Conservation (phyloP, 805 yeast species). For the Jamesozyma gamospora region DNA sequence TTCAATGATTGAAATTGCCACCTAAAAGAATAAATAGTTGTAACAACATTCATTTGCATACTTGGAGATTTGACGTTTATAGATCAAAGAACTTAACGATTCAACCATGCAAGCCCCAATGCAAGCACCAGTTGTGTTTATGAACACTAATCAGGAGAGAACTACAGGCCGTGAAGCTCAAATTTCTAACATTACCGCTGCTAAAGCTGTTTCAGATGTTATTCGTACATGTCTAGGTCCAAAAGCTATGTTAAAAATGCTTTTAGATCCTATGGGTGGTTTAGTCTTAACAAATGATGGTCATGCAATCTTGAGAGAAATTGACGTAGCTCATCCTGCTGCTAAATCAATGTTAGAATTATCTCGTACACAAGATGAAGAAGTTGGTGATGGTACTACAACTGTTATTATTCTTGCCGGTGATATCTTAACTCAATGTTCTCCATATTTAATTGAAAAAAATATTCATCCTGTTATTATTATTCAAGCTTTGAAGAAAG, state of each 20-base stretch:
- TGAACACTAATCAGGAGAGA: slow-evolving; percentile 84
- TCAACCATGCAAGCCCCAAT: slow-evolving; percentile 15
- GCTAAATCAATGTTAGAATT: slow-evolving; percentile 98
- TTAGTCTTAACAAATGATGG: slow-evolving; percentile 96
- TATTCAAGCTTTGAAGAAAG: slow-evolving; percentile 87
- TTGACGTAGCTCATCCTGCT: slow-evolving; percentile 97
- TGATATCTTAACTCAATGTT: slow-evolving; percentile 89
- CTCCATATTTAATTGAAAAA: slow-evolving; percentile 80
- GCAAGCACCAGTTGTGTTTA: slow-evolving; percentile 80
- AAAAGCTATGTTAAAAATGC: slow-evolving; percentile 97
- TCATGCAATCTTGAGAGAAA: slow-evolving; percentile 94
- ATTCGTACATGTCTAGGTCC: slow-evolving; percentile 98
- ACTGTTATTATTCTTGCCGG: slow-evolving; percentile 96
- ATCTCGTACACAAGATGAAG: slow-evolving; percentile 95
- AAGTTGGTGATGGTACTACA: slow-evolving; percentile 97
- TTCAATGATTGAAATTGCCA: background rate
- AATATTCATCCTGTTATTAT: slow-evolving; percentile 95
- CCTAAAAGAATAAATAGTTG: background rate
- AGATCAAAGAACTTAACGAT: background rate
- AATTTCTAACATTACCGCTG: slow-evolving; percentile 93
- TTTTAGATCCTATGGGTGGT: slow-evolving; percentile 90
- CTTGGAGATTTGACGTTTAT: background rate
- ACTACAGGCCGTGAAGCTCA: slow-evolving; percentile 97
- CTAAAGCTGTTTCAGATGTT: slow-evolving; percentile 98
- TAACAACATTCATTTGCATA: background rate